These are phyloP conservation scores for Protostelium mycophagum DNA, from an alignment of 78 protist genomes.

Conservation along the genomic window DNA sequence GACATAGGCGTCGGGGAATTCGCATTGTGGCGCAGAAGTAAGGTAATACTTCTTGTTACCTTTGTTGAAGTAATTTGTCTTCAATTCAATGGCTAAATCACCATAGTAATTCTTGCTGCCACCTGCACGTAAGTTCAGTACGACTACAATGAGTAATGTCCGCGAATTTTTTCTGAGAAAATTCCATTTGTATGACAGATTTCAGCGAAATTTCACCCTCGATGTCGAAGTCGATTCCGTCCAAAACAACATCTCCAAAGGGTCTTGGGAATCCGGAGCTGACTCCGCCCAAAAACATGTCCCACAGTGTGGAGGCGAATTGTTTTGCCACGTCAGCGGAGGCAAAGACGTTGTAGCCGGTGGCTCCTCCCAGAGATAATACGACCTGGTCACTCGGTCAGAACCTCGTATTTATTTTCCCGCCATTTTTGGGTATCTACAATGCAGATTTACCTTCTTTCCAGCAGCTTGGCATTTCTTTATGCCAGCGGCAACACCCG, in stretches of 20 bases:
- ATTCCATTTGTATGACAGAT: not conserved
- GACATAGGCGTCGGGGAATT: not conserved
- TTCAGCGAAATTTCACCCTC: not conserved
- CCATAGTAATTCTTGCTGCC: not conserved
- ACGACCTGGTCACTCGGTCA: not conserved
- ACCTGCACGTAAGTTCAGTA: too few species aligned
- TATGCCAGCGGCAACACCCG: not conserved
- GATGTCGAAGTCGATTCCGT: not conserved
- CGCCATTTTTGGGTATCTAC: too few species aligned
- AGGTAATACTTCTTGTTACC: not conserved
- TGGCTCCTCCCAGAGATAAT: not conserved
- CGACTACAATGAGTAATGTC: too few species aligned
- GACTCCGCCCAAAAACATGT: not conserved
- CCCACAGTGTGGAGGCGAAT: not conserved
- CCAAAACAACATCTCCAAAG: not conserved
- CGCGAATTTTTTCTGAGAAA: too few species aligned
- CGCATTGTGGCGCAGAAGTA: not conserved
- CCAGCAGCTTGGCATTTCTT: not conserved
- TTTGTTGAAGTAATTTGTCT: not conserved
- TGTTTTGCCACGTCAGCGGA: not conserved
- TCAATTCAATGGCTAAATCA: not conserved
- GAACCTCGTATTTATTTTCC: too few species aligned
- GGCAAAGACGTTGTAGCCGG: not conserved
- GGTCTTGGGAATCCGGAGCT: not conserved
- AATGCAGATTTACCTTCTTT: not conserved